Base-by-base conservation (phyloP, 495 filamentous ascomycete genomes). In the Penicillium macrosclerotiorum region DNA sequence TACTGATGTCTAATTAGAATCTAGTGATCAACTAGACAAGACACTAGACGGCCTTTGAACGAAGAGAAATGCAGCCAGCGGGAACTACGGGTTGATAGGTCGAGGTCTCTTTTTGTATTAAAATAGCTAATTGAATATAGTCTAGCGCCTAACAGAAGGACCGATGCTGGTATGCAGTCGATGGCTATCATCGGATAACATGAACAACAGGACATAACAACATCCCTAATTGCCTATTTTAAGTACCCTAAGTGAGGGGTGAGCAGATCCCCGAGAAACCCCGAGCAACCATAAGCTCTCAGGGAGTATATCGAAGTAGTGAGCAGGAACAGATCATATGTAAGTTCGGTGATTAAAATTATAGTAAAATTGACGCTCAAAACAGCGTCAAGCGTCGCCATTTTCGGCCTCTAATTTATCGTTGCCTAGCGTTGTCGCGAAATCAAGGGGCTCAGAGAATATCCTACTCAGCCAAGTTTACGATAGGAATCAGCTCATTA, bases 21-120 rank as follows among this genome's bases (percentile, higher is more conserved):
- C 29, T 41, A 14, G 43, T 29, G 4, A 30, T 27, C 5, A 38
- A 47, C 19, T 14, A 12, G 19, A 24, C 4, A 33, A 11, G 2
- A 19, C 37, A 18, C 23, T 41, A 11, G 6, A 2, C 13, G 4
- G 8, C 6, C 14, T 29, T 26, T 25, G 20, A 14, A 33, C 8
- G 35, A 38, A 39, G 18, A n/a, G n/a, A n/a, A n/a, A n/a, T 26
- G 17, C 44, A 32, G 6, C 18, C 12, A 47, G n/a, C 12, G 33
- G 12, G 18, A 23, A 3, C 37, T 29, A 29, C 23, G 26, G 11
- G 11, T 24, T 49, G 31, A 49, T 12, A 17, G 37, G 37, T 22
- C 22, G 3, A 30, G 37, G 8, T 1, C 29, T 39, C 47, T 34
- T 39, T 50, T 33, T 34, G 24, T 50, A 50, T 44, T 50, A 19